phyloP scores from a whole-genome alignment of 1,139 yeast species.

The Suhomyces coccinellae region DNA sequence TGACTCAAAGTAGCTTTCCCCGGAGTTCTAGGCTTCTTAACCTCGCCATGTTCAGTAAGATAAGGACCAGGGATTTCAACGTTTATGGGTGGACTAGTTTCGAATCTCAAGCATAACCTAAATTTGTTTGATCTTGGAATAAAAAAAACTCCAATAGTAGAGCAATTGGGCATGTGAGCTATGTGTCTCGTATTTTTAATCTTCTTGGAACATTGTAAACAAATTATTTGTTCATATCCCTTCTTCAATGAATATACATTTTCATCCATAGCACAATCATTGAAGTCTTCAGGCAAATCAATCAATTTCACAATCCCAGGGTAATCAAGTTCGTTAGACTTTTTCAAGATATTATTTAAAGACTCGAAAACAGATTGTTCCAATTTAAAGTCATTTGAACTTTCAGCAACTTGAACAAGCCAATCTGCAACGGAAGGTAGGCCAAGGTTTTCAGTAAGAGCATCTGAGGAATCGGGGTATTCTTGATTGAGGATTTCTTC shows the following conservation, averaged over 20 bases:
- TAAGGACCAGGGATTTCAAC: conserved; percentile 60
- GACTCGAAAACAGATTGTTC: conserved; percentile 30
- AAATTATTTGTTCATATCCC: conserved; percentile 29
- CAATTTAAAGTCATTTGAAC: conserved; percentile 18
- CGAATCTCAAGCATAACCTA: conserved; percentile 31
- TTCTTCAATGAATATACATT: conserved; percentile 19
- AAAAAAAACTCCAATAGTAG: conserved; percentile 42
- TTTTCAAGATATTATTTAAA: conserved; percentile 30
- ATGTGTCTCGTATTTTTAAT: conserved; percentile 18
- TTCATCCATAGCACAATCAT: conserved; percentile 29
- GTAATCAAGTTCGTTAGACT: conserved; percentile 28
- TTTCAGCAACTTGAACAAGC: conserved; percentile 14
- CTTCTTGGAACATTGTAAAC: conserved; percentile 35
- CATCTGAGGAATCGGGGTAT: conserved; percentile 22
- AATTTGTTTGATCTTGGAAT: conserved; percentile 42
- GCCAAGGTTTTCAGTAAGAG: conserved; percentile 23
- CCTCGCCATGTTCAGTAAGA: conserved; percentile 71
- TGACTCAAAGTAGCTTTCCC: conserved; percentile 57
- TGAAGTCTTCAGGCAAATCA: conserved; percentile 38
- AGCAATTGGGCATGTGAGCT: conserved; percentile 31
- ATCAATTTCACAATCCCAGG: conserved; percentile 45
- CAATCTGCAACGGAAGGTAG: conserved; percentile 25
- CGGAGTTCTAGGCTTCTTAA: conserved; percentile 53
- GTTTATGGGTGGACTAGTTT: conserved; percentile 29
- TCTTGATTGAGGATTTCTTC: conserved; percentile 19